phyloP scores from a whole-genome alignment of 192 early-diverging fungal genomes.

The Geranomyces michiganensis region DNA sequence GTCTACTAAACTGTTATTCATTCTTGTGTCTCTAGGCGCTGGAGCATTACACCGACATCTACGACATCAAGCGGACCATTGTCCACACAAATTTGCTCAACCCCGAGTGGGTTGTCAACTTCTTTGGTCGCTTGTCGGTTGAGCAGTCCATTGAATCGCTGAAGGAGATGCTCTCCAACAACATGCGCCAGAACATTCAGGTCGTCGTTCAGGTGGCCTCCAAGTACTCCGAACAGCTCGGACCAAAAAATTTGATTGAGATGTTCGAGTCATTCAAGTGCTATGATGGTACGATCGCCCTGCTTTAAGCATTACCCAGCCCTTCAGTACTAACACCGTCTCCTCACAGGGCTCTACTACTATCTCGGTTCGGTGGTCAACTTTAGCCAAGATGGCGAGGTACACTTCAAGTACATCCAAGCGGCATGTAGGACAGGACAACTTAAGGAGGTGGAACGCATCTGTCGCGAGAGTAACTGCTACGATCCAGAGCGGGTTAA shows the following conservation, averaged over 20 bases:
- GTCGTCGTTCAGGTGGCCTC: constrained; percentile 93
- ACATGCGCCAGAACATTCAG: constrained; percentile 94
- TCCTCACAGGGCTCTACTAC: constrained; percentile 80
- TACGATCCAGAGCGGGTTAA: constrained; percentile 99
- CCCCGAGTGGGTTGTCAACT: constrained; percentile 90
- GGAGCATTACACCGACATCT: constrained; percentile 95
- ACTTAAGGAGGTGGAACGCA: constrained; percentile 95
- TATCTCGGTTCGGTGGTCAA: constrained; percentile 97
- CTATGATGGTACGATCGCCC: constrained; percentile 60
- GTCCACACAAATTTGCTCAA: constrained; percentile 84
- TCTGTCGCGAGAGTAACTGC: constrained; percentile 93
- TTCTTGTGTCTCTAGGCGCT: constrained; percentile 64
- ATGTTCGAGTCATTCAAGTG: constrained; percentile 91
- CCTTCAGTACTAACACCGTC: constrained; percentile 5
- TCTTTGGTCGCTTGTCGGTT: constrained; percentile 95
- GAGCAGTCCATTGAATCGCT: constrained; percentile 94
- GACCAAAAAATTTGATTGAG: constrained; percentile 82
- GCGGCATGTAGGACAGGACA: constrained; percentile 91
- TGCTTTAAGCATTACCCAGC: constrained; percentile 39
- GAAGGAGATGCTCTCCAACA: constrained; percentile 90
- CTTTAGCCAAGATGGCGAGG: constrained; percentile 89
- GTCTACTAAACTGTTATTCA: background rate
- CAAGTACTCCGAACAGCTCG: constrained; percentile 96
- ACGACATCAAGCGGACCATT: constrained; percentile 95
- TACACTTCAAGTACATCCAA: constrained; percentile 99